These are phyloP conservation scores for Colletotrichum costaricense DNA, from an alignment of 2,329 filamentous ascomycete genomes.

Conservation along the genomic window DNA sequence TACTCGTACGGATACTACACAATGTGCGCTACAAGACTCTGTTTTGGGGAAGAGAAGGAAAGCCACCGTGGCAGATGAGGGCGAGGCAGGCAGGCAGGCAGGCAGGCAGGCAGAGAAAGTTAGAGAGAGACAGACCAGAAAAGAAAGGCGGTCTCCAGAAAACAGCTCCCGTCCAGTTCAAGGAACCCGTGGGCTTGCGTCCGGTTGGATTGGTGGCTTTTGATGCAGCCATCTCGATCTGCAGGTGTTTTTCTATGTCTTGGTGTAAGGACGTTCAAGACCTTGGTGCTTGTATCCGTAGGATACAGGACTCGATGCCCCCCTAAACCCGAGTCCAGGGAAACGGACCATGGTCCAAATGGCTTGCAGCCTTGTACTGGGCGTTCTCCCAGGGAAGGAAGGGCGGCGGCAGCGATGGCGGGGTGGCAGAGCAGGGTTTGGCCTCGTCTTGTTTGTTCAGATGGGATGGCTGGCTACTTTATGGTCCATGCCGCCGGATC, in stretches of 20 bases:
- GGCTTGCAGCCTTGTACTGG: background rate
- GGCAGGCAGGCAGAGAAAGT: background rate
- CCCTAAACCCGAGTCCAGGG: background rate
- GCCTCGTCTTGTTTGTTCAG: background rate
- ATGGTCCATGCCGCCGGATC: background rate
- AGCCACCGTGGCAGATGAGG: background rate
- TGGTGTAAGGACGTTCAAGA: background rate
- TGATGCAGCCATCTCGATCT: background rate
- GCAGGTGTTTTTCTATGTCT: background rate
- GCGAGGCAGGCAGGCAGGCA: background rate
- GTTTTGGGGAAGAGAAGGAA: conserved; percentile 1
- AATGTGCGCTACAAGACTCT: background rate
- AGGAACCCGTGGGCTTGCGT: background rate
- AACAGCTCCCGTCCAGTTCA: background rate
- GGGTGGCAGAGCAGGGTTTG: background rate
- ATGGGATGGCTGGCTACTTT: background rate
- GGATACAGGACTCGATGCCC: background rate
- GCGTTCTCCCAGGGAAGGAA: background rate
- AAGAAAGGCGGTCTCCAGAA: background rate
- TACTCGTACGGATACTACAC: background rate
- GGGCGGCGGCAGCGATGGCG: too few relatives aligned
- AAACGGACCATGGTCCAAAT: background rate
- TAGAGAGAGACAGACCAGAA: background rate
- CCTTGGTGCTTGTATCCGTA: background rate
- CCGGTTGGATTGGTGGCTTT: background rate